Percentiles rank a stretch among this genome's conserved stretches.
phyloP scores from a whole-genome alignment of 2,329 filamentous ascomycete species.

The Hymenoscyphus fructigenus region DNA sequence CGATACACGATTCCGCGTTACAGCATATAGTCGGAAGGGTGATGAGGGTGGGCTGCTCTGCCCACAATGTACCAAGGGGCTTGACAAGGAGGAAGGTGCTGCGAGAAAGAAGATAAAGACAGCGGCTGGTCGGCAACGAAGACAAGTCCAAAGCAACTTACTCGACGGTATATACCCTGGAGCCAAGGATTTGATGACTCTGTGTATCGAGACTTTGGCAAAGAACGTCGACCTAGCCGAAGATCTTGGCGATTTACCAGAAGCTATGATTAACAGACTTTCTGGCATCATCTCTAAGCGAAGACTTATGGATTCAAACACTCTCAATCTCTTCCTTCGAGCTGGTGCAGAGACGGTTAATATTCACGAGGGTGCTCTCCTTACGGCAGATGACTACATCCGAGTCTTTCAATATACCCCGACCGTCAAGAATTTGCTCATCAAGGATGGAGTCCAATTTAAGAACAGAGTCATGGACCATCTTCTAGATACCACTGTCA shows the following conservation, averaged over 20 bases:
- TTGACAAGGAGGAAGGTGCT: slow-evolving; percentile 64
- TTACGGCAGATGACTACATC: slow-evolving; percentile 74
- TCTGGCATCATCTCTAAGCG: slow-evolving; percentile 60
- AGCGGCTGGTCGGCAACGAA: slow-evolving; percentile 54
- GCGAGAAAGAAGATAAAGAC: slow-evolving; percentile 57
- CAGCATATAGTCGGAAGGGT: slow-evolving; percentile 79
- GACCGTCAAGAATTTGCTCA: slow-evolving; percentile 66
- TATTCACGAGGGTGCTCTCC: slow-evolving; percentile 60
- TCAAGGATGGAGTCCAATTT: slow-evolving; percentile 87
- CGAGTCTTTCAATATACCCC: slow-evolving; percentile 77
- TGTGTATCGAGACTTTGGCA: slow-evolving; percentile 62
- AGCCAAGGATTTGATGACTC: slow-evolving; percentile 64
- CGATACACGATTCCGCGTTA: slow-evolving; percentile 87
- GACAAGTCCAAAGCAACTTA: slow-evolving; percentile 79
- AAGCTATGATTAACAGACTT: slow-evolving; percentile 56
- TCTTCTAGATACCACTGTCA: slow-evolving; percentile 67
- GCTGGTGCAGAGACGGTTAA: slow-evolving; percentile 50
- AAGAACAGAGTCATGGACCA: slow-evolving; percentile 84
- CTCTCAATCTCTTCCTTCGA: slow-evolving; percentile 57
- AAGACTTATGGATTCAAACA: slow-evolving; percentile 53
- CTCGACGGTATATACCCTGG: slow-evolving; percentile 72
- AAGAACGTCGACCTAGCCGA: slow-evolving; percentile 63
- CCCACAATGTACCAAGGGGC: slow-evolving; percentile 72
- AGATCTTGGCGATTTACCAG: slow-evolving; percentile 59
- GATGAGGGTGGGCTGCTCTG: slow-evolving; percentile 87